phyloP scores from a whole-genome alignment of 1,139 yeast genomes.

The Groenewaldozyma auringiensis region DNA sequence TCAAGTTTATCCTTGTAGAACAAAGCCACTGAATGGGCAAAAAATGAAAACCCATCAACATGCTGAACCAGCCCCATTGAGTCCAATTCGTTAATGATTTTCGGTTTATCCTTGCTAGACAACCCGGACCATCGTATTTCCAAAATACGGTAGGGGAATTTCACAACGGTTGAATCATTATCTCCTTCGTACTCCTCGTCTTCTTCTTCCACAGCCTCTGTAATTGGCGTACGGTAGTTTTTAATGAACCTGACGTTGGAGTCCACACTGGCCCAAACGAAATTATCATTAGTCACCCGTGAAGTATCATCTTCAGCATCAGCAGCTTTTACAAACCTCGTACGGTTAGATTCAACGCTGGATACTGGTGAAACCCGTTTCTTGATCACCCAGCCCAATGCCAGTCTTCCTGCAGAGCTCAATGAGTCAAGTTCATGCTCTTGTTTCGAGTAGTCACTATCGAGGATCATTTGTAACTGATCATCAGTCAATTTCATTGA shows the following conservation, averaged over 20 bases:
- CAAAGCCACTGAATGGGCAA: conserved; percentile 28
- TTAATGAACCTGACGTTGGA: conserved; percentile 38
- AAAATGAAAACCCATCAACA: conserved; percentile 31
- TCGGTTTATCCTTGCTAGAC: conserved; percentile 24
- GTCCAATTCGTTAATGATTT: conserved; percentile 32
- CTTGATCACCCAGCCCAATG: conserved; percentile 33
- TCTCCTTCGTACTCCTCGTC: conserved; percentile 1
- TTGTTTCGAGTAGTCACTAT: conserved; percentile 12
- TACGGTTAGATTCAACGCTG: conserved; percentile 22
- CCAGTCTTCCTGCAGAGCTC: conserved; percentile 28
- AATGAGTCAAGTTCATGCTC: conserved; percentile 14
- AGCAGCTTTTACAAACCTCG: conserved; percentile 23
- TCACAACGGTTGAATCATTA: conserved; percentile 7
- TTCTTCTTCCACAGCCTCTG: background rate
- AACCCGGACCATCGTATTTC: conserved; percentile 40
- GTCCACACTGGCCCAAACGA: conserved; percentile 40
- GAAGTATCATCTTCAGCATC: conserved; percentile 8
- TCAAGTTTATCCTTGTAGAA: conserved; percentile 27
- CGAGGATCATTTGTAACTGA: conserved; percentile 27
- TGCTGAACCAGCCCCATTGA: conserved; percentile 33
- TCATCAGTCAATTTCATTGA: conserved; percentile 28
- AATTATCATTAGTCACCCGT: background rate
- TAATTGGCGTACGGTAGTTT: background rate
- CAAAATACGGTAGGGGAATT: conserved; percentile 43
- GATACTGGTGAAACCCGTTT: conserved; percentile 26